A percentile compares a stretch with the other conserved stretches of the same genome.
Evolutionary conservation across 2,329 filamentous ascomycete genomes (phyloP).

Genomic region (Paracoccidioides brasiliensis): DNA sequence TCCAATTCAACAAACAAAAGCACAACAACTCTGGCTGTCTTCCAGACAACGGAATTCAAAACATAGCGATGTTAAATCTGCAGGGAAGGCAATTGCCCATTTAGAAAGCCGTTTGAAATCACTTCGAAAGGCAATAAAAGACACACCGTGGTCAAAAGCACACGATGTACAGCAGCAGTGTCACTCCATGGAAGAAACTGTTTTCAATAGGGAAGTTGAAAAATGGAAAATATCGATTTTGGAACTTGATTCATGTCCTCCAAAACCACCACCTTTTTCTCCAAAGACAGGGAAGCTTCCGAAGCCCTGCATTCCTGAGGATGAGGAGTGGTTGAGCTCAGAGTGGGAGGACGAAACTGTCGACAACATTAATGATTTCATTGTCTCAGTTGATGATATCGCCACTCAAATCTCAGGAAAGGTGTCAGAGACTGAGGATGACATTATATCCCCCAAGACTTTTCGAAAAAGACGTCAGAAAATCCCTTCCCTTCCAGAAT

Average conservation of each 20-base stretch:
- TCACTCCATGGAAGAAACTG: slow-evolving; percentile 47
- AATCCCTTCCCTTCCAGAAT: slow-evolving; percentile 5
- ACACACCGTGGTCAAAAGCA: slow-evolving; percentile 40
- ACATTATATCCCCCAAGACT: slow-evolving; percentile 13
- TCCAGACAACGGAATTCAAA: slow-evolving; percentile 35
- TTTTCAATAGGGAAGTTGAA: slow-evolving; percentile 43
- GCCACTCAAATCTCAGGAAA: neutral
- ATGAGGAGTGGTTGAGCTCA: slow-evolving; percentile 24
- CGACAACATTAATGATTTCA: slow-evolving; percentile 18
- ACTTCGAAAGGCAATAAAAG: slow-evolving; percentile 40
- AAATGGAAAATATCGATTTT: slow-evolving; percentile 36
- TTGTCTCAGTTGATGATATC: slow-evolving; percentile 16
- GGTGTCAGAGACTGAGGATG: slow-evolving; percentile 15
- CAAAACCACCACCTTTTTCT: slow-evolving; percentile 11
- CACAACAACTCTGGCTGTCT: slow-evolving; percentile 48
- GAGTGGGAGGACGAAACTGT: slow-evolving; percentile 13
- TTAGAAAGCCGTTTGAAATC: slow-evolving; percentile 44
- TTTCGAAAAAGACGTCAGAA: slow-evolving; percentile 9
- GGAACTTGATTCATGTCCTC: slow-evolving; percentile 21
- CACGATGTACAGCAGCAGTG: slow-evolving; percentile 44
- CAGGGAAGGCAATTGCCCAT: slow-evolving; percentile 31
- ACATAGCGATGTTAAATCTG: slow-evolving; percentile 31
- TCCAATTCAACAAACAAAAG: slow-evolving; percentile 43
- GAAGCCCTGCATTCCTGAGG: slow-evolving; percentile 4
- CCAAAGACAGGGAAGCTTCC: slow-evolving; percentile 4